Evolutionary conservation across 2,329 filamentous ascomycete species (phyloP).

Genomic region (Neodidymelliopsis sp.): DNA sequence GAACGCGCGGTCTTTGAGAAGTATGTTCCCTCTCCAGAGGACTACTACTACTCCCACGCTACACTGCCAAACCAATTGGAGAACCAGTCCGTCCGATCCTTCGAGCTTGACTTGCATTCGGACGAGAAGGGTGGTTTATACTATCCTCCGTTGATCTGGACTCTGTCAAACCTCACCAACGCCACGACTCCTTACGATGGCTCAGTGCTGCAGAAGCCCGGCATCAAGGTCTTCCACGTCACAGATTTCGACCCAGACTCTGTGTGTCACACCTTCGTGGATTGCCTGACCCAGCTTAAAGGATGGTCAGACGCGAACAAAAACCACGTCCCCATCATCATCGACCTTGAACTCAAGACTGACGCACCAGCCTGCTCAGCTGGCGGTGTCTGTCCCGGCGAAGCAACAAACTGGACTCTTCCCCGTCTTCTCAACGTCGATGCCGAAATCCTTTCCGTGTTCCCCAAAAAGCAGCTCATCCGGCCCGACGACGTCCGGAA

Average conservation of each 20-base stretch:
- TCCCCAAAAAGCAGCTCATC: slow-evolving; percentile 53
- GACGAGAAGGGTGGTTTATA: slow-evolving; percentile 59
- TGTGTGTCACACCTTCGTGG: slow-evolving; percentile 56
- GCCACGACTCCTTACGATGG: slow-evolving; percentile 51
- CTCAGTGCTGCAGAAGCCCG: slow-evolving; percentile 51
- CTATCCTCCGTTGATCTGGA: slow-evolving; percentile 55
- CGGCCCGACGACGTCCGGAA: slow-evolving; percentile 57
- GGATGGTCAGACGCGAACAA: slow-evolving; percentile 55
- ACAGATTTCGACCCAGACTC: slow-evolving; percentile 58
- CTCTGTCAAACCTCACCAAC: slow-evolving; percentile 50
- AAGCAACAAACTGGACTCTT: slow-evolving; percentile 55
- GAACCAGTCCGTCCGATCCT: slow-evolving; percentile 56
- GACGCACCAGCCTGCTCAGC: slow-evolving; percentile 44
- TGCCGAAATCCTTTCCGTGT: slow-evolving; percentile 56
- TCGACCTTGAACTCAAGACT: slow-evolving; percentile 61
- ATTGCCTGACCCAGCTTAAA: slow-evolving; percentile 55
- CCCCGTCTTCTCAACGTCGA: slow-evolving; percentile 55
- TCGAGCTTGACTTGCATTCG: slow-evolving; percentile 60
- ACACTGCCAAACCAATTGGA: slow-evolving; percentile 55
- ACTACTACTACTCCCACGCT: slow-evolving; percentile 60
- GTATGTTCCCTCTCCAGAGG: slow-evolving; percentile 47
- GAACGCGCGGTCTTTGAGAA: slow-evolving; percentile 53
- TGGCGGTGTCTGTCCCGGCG: slow-evolving; percentile 50
- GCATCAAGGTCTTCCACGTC: slow-evolving; percentile 61
- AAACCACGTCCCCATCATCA: slow-evolving; percentile 56